Base-by-base conservation (phyloP, 257 asterid species). In the Lantana camara region DNA sequence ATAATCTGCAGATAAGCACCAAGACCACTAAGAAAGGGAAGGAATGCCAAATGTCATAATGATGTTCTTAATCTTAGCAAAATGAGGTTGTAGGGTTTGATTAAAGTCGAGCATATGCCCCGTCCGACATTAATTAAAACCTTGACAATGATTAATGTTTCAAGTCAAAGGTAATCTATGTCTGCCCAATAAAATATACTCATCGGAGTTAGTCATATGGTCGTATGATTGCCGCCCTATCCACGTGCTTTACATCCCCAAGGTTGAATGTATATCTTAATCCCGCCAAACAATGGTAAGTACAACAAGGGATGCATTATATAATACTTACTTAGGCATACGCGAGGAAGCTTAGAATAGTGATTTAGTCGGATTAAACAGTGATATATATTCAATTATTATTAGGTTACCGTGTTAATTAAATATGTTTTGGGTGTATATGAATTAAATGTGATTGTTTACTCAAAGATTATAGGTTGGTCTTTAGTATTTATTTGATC, bases 191-290 rank as follows among this genome's bases (percentile, higher is more conserved):
- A 16, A 29, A 59, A 37, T 7, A 49, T 2, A 8, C 11, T 1
- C 15, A 20, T 12, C n/a, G n/a, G n/a, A 27, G 24, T 2, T 22
- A 12, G 34, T 38, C 67, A 45, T 61, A 17, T 60, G 64, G 66
- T 47, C 30, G 60, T 24, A 63, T 71, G 61, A 63, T 54, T 45
- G 69, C 35, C 23, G 46, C 46, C 32, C 53, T 35, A 6, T 3
- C 60, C 73, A 66, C 77, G 73, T 73, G 77, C 53, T 59, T 52
- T 60, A n/a, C 68, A 65, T 5, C 59, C 63, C 64, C 68, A 12
- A 58, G 22, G 57, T n/a, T 10, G 52, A 19, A 37, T 64, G 50
- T 7, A 51, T 64, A 45, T 27, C 56, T 60, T 24, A 9, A 60
- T 23, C 37, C 40, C n/a, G n/a, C 19, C 7, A 49, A 49, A 7